Base-by-base conservation (phyloP, 2,329 filamentous ascomycete genomes). In the Fusarium aywerte region DNA sequence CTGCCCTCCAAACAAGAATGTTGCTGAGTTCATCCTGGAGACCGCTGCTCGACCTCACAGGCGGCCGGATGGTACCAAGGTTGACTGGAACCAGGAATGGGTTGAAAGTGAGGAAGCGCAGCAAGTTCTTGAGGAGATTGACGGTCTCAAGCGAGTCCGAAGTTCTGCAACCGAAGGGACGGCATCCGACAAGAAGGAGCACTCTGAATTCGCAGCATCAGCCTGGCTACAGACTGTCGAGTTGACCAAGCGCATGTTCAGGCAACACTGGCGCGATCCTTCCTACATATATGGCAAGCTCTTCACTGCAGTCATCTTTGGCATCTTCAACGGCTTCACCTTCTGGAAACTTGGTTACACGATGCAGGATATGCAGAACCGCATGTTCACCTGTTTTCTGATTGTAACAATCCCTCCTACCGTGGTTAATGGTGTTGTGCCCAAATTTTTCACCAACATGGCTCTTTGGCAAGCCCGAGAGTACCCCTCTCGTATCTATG, bases 81-180 rank as follows among this genome's bases (percentile, higher is more conserved):
- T 92, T 40, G 84, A 93, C 73, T 94, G 91, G 91, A 90, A 91
- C 73, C 85, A 92, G 33, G 89, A 92, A 73, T 94, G 92, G 91
- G 79, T 81, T 25, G 85, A 85, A 42, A 92, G 89, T 0, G 79
- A 86, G 12, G 84, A 93, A 72, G 86, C 87, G 61, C 80, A 82
- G 32, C 76, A 78, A 2, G 80, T 92, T 18, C 76, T 89, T 7
- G 78, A 85, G 12, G 90, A 93, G 70, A 93, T 94, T 56, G 68
- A 70, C 20, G 56, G 65, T n/a, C 47, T 70, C 6, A 68, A 68
- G 52, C 50, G 67, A 10, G 42, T 62, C n/a, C 56, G 66, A 61
- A 68, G 67, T 33, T 65, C 67, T 13, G 58, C 56, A 8, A 62
- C 54, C 12, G 40, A 67, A 51, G 69, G 69, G n/a, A n/a, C 36